Base-by-base conservation (phyloP, 129 eudicot genomes). In the Scalesia atractyloides region DNA sequence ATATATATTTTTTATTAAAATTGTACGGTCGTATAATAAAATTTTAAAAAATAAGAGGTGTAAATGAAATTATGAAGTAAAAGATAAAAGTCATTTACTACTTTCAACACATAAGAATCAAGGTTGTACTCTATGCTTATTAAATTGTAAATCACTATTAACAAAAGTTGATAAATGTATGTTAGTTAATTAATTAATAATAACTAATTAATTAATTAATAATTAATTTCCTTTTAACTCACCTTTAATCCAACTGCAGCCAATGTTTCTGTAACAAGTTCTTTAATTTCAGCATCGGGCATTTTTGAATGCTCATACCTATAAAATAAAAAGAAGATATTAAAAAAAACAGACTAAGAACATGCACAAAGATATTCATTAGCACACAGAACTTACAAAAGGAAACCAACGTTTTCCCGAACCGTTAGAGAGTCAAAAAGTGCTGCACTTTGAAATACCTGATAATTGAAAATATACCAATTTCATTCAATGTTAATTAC, bases 241-340 rank as follows among this genome's bases (percentile, higher is more conserved):
- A 87, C 98, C 92, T 89, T 93, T 77, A 93, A 76, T 50, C 98
- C 98, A 78, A 93, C 98, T 49, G 98, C 96, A 61, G 96, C 98
- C 57, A 93, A 76, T 33, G 96, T 93, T 76, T 93, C 96, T 34
- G 98, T 68, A 53, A 93, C 98, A 65, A 93, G 92, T 67, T 82
- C 78, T 16, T 84, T 77, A 76, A 93, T 93, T 73, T 93, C 79
- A 78, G 84, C 87, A n/a, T 76, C 89, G 0, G 98, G 82, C 97
- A 89, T 87, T 71, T 78, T 84, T 47, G 97, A 89, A 72, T 90
- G 81, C 72, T 93, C 98, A 46, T 93, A 92, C 79, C 98, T 92
- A 62, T 44, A 11, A 34, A 46, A 12, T 11, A 43, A 63, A 61
- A 58, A 53, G 19, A 67, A 17, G 5, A 47, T 16, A 81, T 62